Conservation (phyloP, 1,139 yeast species). For the Saccharomyces hybrid region DNA sequence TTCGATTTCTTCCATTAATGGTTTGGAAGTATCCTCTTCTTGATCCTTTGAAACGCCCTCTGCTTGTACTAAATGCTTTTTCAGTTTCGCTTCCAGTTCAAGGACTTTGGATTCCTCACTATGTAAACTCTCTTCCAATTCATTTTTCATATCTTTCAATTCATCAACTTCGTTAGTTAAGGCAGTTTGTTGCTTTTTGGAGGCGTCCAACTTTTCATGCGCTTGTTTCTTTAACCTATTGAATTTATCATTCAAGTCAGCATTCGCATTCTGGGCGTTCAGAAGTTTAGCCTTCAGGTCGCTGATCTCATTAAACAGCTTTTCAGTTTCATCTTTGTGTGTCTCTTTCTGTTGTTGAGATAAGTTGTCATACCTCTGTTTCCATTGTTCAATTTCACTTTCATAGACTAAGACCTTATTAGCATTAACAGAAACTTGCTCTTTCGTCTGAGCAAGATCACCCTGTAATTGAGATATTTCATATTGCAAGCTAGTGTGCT, state of each 20-base stretch:
- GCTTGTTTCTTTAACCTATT: constrained; percentile 25
- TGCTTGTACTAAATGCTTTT: constrained; percentile 6
- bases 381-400: constrained; percentile 47
- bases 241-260: constrained; percentile 25
- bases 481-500: constrained; percentile 31
- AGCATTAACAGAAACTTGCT: neutral
- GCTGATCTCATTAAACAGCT: constrained; percentile 31
- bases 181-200: constrained; percentile 24
- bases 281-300: constrained; percentile 18
- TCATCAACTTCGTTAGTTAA: constrained; percentile 5
- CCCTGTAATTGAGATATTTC: constrained; percentile 31
- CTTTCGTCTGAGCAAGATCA: constrained; percentile 10
- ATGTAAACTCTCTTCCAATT: constrained; percentile 8
- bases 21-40: constrained; percentile 8
- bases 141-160: constrained; percentile 10
- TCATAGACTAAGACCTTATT: constrained; percentile 30
- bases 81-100: constrained; percentile 2
- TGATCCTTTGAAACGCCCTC: constrained; percentile 9
- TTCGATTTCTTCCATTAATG: constrained; percentile 11
- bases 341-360: constrained; percentile 41
- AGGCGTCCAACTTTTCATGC: constrained; percentile 33
- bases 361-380: constrained; percentile 42
- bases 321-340: constrained; percentile 41
- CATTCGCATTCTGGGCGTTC: constrained; percentile 22
- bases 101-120: constrained; percentile 1